Conservation (phyloP, 257 asterid species). For the Solanum chiquidenum region DNA sequence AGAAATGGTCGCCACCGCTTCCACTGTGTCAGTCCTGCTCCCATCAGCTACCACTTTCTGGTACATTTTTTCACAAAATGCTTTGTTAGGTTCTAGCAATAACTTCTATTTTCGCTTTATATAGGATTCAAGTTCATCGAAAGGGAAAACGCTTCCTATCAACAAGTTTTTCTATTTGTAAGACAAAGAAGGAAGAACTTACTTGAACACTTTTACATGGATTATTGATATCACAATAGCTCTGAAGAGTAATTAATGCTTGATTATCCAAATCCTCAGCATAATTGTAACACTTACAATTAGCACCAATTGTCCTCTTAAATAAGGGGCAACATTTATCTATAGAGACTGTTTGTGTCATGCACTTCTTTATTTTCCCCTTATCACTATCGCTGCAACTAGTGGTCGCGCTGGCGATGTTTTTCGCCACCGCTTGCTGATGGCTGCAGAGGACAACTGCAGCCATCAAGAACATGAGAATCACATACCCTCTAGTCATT, state of each 20-base stretch:
- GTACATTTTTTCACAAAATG: not conserved
- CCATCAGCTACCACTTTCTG: not conserved
- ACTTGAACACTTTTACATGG: not conserved
- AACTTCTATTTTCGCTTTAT: not conserved
- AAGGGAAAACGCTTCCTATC: not conserved
- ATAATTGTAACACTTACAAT: not conserved
- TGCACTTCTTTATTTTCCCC: not conserved
- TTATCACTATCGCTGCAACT: not conserved
- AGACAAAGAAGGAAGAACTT: not conserved
- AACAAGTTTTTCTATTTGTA: not conserved
- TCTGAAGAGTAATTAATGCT: not conserved
- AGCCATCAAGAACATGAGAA: not conserved
- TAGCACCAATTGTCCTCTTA: not conserved
- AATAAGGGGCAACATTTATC: not conserved
- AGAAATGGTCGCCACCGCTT: not conserved
- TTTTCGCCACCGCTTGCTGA: not conserved
- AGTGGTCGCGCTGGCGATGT: not conserved
- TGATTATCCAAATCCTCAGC: not conserved
- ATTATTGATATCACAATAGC: not conserved
- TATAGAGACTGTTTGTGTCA: not conserved
- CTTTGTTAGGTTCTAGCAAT: not conserved
- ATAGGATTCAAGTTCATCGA: not conserved
- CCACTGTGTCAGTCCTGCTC: not conserved
- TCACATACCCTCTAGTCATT: not conserved
- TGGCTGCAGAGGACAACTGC: not conserved